Conservation (phyloP, 1,139 yeast species). For the Candida tunisiensis region DNA sequence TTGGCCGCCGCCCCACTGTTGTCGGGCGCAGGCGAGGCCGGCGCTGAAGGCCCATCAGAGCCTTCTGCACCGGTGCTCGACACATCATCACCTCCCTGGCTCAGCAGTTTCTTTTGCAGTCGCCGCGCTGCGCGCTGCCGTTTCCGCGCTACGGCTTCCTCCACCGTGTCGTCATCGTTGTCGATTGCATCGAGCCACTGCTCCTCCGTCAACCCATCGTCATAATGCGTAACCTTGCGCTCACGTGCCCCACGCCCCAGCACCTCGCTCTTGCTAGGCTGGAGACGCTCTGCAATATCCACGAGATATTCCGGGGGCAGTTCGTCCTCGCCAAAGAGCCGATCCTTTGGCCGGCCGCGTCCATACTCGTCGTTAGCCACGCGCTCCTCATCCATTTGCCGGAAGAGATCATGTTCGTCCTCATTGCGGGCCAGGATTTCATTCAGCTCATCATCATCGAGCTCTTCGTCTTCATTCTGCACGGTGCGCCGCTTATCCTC, state of each 20-base stretch:
- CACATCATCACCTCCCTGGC: not conserved
- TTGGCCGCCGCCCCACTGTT: no score
- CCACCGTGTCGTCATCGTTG: slow-evolving; percentile 49
- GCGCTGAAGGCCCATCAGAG: not conserved
- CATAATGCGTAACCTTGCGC: slow-evolving; percentile 65
- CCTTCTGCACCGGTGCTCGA: slow-evolving; percentile 1
- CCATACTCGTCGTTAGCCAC: slow-evolving; percentile 24
- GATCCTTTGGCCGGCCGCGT: slow-evolving; percentile 23
- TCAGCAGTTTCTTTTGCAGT: slow-evolving; percentile 7
- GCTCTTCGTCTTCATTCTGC: slow-evolving; percentile 41
- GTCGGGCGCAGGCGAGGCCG: slow-evolving; percentile 1
- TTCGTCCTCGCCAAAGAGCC: slow-evolving; percentile 55
- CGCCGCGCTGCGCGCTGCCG: slow-evolving; percentile 27
- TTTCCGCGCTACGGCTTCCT: slow-evolving; percentile 52
- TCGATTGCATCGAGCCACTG: slow-evolving; percentile 75
- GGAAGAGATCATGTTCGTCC: slow-evolving; percentile 48
- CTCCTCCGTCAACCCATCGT: slow-evolving; percentile 89
- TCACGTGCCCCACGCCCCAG: slow-evolving; percentile 65
- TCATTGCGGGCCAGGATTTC: slow-evolving; percentile 76
- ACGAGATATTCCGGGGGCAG: slow-evolving; percentile 69
- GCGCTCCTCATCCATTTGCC: slow-evolving; percentile 57
- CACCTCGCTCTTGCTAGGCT: slow-evolving; percentile 28
- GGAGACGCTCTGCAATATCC: slow-evolving; percentile 38
- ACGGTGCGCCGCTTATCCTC: slow-evolving; percentile 30
- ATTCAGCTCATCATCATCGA: slow-evolving; percentile 55